Percentiles rank a stretch among this genome's conserved stretches.
Conservation (phyloP, 345 rosid genomes). For the Arabidopsis suecica region DNA sequence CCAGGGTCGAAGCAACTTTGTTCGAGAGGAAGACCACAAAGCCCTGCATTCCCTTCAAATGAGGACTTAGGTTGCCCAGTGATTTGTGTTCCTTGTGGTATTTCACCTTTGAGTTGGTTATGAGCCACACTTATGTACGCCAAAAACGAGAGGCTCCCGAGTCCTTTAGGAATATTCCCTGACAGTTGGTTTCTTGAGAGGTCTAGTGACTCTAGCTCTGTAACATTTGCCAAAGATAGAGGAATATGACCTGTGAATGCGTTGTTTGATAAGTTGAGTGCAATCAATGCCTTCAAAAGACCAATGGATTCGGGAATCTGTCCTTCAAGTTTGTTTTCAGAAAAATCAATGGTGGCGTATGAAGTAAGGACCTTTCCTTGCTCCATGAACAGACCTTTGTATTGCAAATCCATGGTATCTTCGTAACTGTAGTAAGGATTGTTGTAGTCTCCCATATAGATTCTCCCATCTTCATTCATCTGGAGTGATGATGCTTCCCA, state of each 20-base stretch:
- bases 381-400: constrained; percentile 34
- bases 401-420: not conserved
- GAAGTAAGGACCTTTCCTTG: not conserved
- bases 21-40: constrained; percentile 30
- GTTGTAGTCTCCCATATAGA: constrained; percentile 13
- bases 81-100: constrained; percentile 20
- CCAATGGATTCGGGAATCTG: constrained; percentile 27
- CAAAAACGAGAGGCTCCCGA: constrained; percentile 20
- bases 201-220: constrained; percentile 14
- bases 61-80: not conserved
- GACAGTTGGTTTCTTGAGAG: constrained; percentile 29
- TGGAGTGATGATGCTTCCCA: constrained; percentile 1
- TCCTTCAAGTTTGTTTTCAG: constrained; percentile 22
- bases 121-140: constrained; percentile 23
- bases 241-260: constrained; percentile 37
- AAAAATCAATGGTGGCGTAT: constrained; percentile 19
- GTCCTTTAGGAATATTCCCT: constrained; percentile 31
- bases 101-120: constrained; percentile 20
- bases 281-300: constrained; percentile 30
- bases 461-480: not conserved
- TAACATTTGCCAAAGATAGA: not conserved
- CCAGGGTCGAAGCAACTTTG: constrained; percentile 2
- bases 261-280: constrained; percentile 36
- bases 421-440: not conserved
- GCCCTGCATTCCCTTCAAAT: constrained; percentile 32